Conservation (phyloP, 306 rosid genomes). For the Fragaria vesca region DNA sequence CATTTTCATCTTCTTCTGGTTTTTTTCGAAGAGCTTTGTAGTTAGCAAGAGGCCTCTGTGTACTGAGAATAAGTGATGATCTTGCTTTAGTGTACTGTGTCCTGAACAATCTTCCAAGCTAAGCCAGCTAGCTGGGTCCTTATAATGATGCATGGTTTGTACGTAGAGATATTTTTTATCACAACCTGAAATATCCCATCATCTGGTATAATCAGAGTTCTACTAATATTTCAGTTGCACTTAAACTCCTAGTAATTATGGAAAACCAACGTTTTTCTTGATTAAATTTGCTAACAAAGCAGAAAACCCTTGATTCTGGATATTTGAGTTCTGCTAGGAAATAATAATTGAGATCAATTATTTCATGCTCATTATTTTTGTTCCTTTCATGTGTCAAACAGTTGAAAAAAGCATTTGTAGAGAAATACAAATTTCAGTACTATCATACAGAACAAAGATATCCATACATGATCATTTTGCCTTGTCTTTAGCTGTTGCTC, state of each 20-base stretch:
- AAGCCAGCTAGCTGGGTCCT: constrained; percentile 29
- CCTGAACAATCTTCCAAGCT: constrained; percentile 63
- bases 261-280: constrained; percentile 10
- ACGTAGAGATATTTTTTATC: background rate
- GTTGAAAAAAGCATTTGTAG: constrained; percentile 20
- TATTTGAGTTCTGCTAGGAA: background rate
- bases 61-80: constrained; percentile 32
- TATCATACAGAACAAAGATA: constrained; percentile 13
- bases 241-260: background rate
- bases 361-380: background rate
- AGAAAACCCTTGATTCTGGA: background rate
- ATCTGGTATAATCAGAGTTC: background rate
- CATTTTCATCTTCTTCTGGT: constrained; percentile 13
- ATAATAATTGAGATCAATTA: constrained; percentile 6
- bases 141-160: constrained; percentile 42
- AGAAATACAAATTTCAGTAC: constrained; percentile 27
- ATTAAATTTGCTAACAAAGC: background rate
- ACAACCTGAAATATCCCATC: background rate
- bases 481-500: constrained; percentile 39
- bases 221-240: background rate
- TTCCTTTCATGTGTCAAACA: constrained; percentile 28
- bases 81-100: constrained; percentile 32
- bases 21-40: constrained; percentile 14
- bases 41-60: constrained; percentile 23
- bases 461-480: constrained; percentile 33